Percentiles rank a stretch among this genome's conserved stretches.
Evolutionary conservation across 768 basidiomycete genomes (phyloP).

Genomic region (Naganishia vishniacii): DNA sequence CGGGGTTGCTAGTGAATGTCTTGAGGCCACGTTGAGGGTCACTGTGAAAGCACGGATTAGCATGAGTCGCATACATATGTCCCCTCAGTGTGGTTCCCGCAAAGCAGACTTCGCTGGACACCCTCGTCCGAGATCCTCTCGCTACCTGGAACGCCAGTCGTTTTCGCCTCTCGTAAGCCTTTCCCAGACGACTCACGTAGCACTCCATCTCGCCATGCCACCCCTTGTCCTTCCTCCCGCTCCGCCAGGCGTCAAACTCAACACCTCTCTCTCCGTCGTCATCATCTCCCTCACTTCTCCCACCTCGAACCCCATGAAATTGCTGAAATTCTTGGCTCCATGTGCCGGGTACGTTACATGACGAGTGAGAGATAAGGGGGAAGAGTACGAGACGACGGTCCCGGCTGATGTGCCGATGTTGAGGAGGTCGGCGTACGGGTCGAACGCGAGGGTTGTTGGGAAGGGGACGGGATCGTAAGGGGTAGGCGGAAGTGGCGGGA

Average conservation of each 20-base stretch:
- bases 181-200: slow-evolving; percentile 31
- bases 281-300: slow-evolving; percentile 64
- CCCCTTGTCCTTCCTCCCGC: slow-evolving; percentile 49
- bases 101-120: too few species aligned
- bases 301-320: slow-evolving; percentile 35
- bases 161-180: too few species aligned
- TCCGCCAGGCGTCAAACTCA: slow-evolving; percentile 49
- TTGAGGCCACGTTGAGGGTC: slow-evolving; percentile 34
- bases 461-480: slow-evolving; percentile 33
- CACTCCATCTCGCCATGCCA: slow-evolving; percentile 48
- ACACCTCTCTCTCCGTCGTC: slow-evolving; percentile 71
- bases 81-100: too few species aligned
- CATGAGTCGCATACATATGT: not conserved
- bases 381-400: slow-evolving; percentile 62
- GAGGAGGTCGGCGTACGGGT: slow-evolving; percentile 81
- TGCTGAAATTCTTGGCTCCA: slow-evolving; percentile 29
- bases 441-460: slow-evolving; percentile 67
- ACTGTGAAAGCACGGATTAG: slow-evolving; percentile 18
- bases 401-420: slow-evolving; percentile 78
- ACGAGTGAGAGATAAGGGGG: slow-evolving; percentile 43
- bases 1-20: slow-evolving; percentile 42
- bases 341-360: slow-evolving; percentile 46
- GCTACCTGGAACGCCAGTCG: too few species aligned
- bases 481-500: slow-evolving; percentile 37
- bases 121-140: too few species aligned